Conservation (phyloP, 805 yeast species). For the Wickerhamiella allomyrinae region DNA sequence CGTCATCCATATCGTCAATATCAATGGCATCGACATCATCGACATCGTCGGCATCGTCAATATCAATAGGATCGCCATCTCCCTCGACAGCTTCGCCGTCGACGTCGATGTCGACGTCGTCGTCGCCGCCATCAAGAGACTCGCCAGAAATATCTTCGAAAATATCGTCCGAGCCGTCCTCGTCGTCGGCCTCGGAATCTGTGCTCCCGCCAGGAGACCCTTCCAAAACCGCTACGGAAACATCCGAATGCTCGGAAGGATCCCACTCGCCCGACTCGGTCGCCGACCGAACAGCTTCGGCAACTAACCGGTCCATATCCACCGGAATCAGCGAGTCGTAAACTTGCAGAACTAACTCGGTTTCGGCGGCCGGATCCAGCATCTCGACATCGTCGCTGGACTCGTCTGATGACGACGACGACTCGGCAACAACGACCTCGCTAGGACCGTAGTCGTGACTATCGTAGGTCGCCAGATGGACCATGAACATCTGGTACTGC, state of each 20-base stretch:
- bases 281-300: neutral
- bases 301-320: neutral
- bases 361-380: neutral
- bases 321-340: neutral
- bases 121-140: neutral
- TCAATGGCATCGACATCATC: constrained; percentile 5
- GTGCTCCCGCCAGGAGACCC: neutral
- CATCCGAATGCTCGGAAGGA: no score
- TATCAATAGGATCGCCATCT: no score
- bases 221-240: no score
- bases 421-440: neutral
- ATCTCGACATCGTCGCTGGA: neutral
- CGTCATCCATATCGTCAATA: constrained; percentile 25
- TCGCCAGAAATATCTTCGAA: neutral
- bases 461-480: neutral
- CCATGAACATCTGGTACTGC: neutral
- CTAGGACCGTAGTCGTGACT: neutral
- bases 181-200: neutral
- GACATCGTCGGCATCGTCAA: no score
- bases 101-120: neutral
- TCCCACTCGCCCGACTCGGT: no score
- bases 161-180: neutral
- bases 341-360: neutral
- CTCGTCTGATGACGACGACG: neutral
- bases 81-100: no score